phyloP scores from a whole-genome alignment of 352 stramenopile genomes.

The Pythium plurisporium region DNA sequence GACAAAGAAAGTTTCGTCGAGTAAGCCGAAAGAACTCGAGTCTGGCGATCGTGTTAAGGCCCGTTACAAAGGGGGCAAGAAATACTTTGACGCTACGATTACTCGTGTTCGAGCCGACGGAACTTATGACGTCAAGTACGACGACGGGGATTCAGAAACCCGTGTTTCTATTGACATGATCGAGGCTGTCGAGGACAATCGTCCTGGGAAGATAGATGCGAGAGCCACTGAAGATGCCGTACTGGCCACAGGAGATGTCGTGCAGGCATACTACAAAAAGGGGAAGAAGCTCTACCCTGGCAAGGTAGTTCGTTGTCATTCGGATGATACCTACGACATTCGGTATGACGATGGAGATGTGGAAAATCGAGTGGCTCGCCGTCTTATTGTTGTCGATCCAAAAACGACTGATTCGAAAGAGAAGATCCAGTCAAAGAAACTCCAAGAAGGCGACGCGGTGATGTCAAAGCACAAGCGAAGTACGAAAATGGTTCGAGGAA shows the following conservation, averaged over 20 bases:
- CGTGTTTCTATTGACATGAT: conserved; percentile 21
- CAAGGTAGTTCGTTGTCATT: conserved; percentile 41
- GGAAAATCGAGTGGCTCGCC: conserved; percentile 12
- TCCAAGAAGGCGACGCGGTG: background rate
- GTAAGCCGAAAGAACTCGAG: background rate
- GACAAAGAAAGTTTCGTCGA: background rate
- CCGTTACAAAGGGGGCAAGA: conserved; percentile 60
- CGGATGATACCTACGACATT: conserved; percentile 61
- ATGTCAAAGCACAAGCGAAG: conserved; percentile 10
- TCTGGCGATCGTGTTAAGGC: conserved; percentile 47
- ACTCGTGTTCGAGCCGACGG: conserved; percentile 32
- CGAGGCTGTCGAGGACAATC: background rate
- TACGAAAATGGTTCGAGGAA: conserved; percentile 15
- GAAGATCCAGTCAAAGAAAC: background rate
- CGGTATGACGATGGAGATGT: conserved; percentile 66
- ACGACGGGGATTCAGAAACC: conserved; percentile 33
- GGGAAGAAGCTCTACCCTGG: conserved; percentile 45
- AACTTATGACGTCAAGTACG: conserved; percentile 47
- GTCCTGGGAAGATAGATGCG: too few species aligned
- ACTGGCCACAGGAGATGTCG: conserved; percentile 8
- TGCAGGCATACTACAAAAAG: conserved; percentile 29
- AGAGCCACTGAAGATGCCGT: background rate
- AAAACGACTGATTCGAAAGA: background rate
- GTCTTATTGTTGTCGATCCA: background rate
- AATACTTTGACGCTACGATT: conserved; percentile 34